Base-by-base conservation (phyloP, 2,329 filamentous ascomycete genomes). In the Didymellaceae sp. region DNA sequence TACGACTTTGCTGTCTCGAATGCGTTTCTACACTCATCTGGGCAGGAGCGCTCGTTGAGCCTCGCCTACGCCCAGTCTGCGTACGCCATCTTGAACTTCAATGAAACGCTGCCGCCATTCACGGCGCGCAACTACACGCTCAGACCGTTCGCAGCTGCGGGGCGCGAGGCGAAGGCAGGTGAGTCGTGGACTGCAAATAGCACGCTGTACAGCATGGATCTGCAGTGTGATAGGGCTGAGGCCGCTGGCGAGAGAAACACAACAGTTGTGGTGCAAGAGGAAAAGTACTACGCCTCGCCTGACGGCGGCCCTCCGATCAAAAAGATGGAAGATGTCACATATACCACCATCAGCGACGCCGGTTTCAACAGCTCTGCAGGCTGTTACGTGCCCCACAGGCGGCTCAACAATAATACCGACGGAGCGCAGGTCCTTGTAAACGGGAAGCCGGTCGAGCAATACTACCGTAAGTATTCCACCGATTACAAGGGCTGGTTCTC, bases 1-100 rank as follows among this genome's bases (percentile, higher is more conserved):
- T 9, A 43, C 0, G 6, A 49, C 0, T 70, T 70, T 44, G 22
- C 25, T 2, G 53, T 55, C 0, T 66, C 67, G 0, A 64, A 55
- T 1, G 18, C 31, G 0, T 64, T 70, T 28, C 46, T 68, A 1
- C 55, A 72, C 0, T 5, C 74, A 0, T 44, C 39, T 2, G 6
- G 65, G 7, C 75, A 78, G 33, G 40, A 48, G 2, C 34, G 57
- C 5, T 26, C 20, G 5, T 25, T 81, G 0, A 72, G 74, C 3
- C 59, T 68, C 0, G 58, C 70, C 0, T 71, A 82, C 9, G 58
- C 80, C 0, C 77, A 80, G 10, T 74, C 68, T 0, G 77, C 75
- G 0, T 82, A 80, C 46, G 76, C 74, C 0, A 71, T 79, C 0
- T 66, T 73, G 0, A 80, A 78, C 76, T 65, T 82, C 0, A 70